Evolutionary conservation across 306 rosid genomes (phyloP).

Genomic region (Cucurbita maxima): DNA sequence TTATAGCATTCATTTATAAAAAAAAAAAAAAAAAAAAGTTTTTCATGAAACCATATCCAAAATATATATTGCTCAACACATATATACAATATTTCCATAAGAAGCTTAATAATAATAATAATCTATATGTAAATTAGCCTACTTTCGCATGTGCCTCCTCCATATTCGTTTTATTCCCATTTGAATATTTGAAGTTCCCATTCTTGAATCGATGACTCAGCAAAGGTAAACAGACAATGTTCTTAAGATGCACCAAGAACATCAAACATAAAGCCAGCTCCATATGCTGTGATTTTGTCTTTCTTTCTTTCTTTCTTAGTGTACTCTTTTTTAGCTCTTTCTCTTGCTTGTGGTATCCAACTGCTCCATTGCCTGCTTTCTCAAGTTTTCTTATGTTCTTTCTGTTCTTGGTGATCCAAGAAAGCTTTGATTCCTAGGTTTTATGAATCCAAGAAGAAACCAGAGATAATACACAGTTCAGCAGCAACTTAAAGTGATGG

Average conservation of each 20-base stretch:
- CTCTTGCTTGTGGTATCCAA: slow-evolving; percentile 72
- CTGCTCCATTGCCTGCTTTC: slow-evolving; percentile 69
- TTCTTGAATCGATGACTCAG: background rate
- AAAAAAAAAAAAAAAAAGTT: background rate
- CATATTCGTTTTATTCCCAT: background rate
- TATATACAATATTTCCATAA: background rate
- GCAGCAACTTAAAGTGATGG: slow-evolving; percentile 37
- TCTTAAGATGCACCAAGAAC: slow-evolving; percentile 10
- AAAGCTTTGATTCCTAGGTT: slow-evolving; percentile 69
- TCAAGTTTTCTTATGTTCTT: slow-evolving; percentile 93
- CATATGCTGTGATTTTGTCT: slow-evolving; percentile 17
- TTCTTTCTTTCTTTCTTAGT: slow-evolving; percentile 30
- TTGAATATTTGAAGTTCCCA: background rate
- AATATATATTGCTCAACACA: background rate
- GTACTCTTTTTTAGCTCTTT: slow-evolving; percentile 35
- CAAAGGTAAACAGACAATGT: slow-evolving; percentile 33
- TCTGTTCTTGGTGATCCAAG: slow-evolving; percentile 52
- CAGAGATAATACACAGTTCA: slow-evolving; percentile 6
- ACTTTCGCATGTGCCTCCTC: slow-evolving; percentile 1
- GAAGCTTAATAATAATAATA: background rate
- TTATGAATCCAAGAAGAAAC: slow-evolving; percentile 21
- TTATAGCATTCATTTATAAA: background rate
- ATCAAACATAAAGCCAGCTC: background rate
- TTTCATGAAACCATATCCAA: background rate
- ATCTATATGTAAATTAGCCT: background rate